Conservation (phyloP, 2,329 filamentous ascomycete genomes). For the Curvularia sp. region DNA sequence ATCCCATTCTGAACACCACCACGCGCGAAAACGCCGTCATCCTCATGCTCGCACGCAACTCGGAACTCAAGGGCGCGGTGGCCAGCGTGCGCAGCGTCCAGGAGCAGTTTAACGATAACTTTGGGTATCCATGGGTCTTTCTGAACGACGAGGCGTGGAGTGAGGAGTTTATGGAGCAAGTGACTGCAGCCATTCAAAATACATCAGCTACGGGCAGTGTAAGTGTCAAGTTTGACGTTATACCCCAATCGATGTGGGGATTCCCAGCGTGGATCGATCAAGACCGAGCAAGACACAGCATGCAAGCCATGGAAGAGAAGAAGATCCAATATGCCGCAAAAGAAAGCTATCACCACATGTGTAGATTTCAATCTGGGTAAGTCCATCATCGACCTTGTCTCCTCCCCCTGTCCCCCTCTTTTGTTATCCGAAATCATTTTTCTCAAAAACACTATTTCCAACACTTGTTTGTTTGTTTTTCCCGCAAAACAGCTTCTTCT, state of each 20-base stretch:
- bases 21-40: slow-evolving; percentile 89
- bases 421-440: too few relatives aligned
- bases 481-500: slow-evolving; percentile 79
- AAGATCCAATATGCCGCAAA: slow-evolving; percentile 81
- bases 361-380: slow-evolving; percentile 76
- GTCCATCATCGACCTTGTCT: background rate
- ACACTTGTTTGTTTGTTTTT: too few relatives aligned
- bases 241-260: slow-evolving; percentile 87
- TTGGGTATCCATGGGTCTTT: slow-evolving; percentile 98
- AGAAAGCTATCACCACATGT: slow-evolving; percentile 96
- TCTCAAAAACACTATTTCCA: too few relatives aligned
- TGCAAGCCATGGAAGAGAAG: slow-evolving; percentile 78
- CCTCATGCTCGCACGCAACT: slow-evolving; percentile 86
- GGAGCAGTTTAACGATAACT: slow-evolving; percentile 92
- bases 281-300: slow-evolving; percentile 64
- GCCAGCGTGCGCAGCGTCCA: slow-evolving; percentile 70
- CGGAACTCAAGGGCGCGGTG: slow-evolving; percentile 80
- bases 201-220: slow-evolving; percentile 59
- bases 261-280: slow-evolving; percentile 72
- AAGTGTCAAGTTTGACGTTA: slow-evolving; percentile 71
- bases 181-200: slow-evolving; percentile 80
- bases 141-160: slow-evolving; percentile 93
- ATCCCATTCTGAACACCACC: slow-evolving; percentile 10
- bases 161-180: slow-evolving; percentile 84
- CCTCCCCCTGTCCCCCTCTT: too few relatives aligned